Percentiles rank a stretch among this genome's conserved stretches.
phyloP scores from a whole-genome alignment of 495 filamentous ascomycete genomes.

The Xylaria sp. region DNA sequence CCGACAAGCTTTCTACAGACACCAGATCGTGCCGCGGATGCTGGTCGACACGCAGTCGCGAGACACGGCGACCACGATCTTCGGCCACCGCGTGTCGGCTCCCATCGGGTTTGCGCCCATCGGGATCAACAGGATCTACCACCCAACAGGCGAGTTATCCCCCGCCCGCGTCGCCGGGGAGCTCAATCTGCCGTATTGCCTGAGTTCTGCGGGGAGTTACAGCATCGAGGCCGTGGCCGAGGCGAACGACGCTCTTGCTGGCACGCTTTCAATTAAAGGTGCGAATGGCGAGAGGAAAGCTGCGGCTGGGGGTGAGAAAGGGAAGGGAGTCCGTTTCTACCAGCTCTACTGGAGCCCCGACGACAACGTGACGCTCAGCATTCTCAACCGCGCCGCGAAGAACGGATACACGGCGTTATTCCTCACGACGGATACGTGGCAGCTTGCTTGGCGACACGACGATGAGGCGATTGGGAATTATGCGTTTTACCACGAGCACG shows the following conservation, averaged over 20 bases:
- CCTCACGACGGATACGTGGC: conserved; percentile 71
- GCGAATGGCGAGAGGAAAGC: background rate
- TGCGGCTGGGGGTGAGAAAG: background rate
- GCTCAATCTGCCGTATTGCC: conserved; percentile 61
- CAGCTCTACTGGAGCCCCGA: conserved; percentile 73
- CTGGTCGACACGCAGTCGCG: conserved; percentile 67
- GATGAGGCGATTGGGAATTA: conserved; percentile 66
- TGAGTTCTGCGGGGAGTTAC: conserved; percentile 64
- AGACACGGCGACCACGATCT: conserved; percentile 65
- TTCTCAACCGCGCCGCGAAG: conserved; percentile 61
- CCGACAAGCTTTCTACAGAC: conserved; percentile 72
- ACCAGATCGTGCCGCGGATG: conserved; percentile 68
- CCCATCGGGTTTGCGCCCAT: conserved; percentile 72
- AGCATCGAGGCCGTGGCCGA: conserved; percentile 65
- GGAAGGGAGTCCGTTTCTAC: conserved; percentile 57
- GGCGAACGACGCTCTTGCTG: conserved; percentile 51
- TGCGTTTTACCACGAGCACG: conserved; percentile 62
- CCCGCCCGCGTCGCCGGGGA: conserved; percentile 66
- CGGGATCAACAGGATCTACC: conserved; percentile 72
- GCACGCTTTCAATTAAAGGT: background rate
- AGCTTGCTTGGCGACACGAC: conserved; percentile 70
- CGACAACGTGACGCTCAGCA: conserved; percentile 62
- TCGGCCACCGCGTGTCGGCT: conserved; percentile 64
- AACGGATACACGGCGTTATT: conserved; percentile 65
- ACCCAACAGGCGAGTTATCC: conserved; percentile 61